Evolutionary conservation across 257 asterid genomes (phyloP), one percentile per base, ranked within the genome.

Genomic region (Verbena officinalis): DNA sequence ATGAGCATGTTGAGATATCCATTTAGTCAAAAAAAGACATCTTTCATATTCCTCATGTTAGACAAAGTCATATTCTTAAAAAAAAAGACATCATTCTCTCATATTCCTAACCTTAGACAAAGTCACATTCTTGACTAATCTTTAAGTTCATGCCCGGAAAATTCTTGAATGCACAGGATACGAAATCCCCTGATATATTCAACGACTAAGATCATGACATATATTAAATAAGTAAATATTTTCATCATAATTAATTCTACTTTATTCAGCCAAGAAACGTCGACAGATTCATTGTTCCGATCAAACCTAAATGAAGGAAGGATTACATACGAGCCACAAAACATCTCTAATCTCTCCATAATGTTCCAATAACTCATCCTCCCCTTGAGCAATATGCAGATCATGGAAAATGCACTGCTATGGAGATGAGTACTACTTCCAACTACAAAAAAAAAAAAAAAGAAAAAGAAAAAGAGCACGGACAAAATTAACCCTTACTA

Each of bases 221-320:
- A n/a, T n/a, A n/a, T n/a, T n/a, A n/a, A n/a, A n/a, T n/a, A n/a
- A n/a, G n/a, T n/a, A n/a, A n/a, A n/a, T n/a, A n/a, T n/a, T n/a
- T n/a, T n/a, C n/a, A n/a, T n/a, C n/a, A n/a, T n/a, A n/a, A n/a
- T n/a, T n/a, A 56, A 71, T 64, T 46, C 54, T 59, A 50, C 55
- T 74, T 79, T 72, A 79, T 72, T 75, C 22, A 51, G 52, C 61
- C 7, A 17, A 52, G 36, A 40, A 75, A 40, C 30, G 72, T 75
- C 75, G 72, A 74, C 73, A 62, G 63, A 70, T 73, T 63, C 74
- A 71, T 69, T 9, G 71, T 76, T 70, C 81, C 33, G 64, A 33
- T 13, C 22, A 10, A 64, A 59, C 65, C 71, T 57, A 46, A 58
- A 72, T 79, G 62, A 69, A 51, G 54, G 14, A 54, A 19, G 48